phyloP scores from a whole-genome alignment of 768 basidiomycete genomes.

The Suillus hirtellus region DNA sequence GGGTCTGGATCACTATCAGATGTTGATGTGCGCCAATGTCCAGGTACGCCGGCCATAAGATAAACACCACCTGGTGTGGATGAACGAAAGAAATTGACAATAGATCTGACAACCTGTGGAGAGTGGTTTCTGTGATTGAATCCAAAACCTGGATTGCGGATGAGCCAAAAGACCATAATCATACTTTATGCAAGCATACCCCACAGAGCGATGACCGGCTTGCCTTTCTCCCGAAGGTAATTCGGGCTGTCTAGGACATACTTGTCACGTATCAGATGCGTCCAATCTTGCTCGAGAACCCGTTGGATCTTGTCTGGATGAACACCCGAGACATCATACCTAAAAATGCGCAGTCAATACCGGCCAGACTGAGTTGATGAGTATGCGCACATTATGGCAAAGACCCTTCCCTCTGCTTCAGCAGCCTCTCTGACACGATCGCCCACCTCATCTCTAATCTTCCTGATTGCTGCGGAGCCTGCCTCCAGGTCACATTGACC shows the following conservation, averaged over 20 bases:
- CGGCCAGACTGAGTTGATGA: neutral
- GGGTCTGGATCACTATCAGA: constrained; percentile 1
- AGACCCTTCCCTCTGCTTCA: neutral
- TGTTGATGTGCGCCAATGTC: neutral
- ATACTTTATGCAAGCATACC: neutral
- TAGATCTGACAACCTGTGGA: neutral
- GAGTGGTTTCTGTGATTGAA: neutral
- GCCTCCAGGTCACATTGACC: neutral
- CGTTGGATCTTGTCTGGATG: neutral
- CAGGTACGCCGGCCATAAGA: neutral
- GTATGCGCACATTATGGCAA: neutral
- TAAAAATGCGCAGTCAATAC: neutral
- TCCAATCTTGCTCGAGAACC: neutral
- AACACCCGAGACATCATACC: constrained; percentile 1
- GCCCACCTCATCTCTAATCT: neutral
- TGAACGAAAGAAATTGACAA: neutral
- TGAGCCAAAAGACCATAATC: neutral
- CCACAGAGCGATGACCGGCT: neutral
- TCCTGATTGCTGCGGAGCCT: neutral
- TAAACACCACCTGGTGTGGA: neutral
- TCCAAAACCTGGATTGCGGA: neutral
- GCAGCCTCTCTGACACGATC: constrained; percentile 1
- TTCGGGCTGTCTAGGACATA: neutral
- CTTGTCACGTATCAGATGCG: neutral
- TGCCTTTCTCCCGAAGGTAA: neutral